A percentile compares a stretch with the other conserved stretches of the same genome.
phyloP scores from a whole-genome alignment of 768 basidiomycete species.

The Suillus discolor region DNA sequence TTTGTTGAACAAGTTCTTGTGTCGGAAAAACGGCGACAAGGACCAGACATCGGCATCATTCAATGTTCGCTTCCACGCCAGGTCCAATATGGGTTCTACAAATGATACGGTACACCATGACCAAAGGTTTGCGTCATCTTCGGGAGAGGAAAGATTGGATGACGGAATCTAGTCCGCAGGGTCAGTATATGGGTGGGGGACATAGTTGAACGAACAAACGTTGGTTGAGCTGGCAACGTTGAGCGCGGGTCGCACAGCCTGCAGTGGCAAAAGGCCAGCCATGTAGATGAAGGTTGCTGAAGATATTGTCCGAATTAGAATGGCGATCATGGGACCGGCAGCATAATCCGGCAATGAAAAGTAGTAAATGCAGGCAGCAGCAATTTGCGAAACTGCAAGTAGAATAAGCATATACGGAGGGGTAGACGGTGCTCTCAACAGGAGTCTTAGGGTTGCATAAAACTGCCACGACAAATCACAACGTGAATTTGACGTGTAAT shows the following conservation, averaged over 20 bases:
- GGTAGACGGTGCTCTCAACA: slow-evolving; percentile 46
- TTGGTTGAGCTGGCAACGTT: slow-evolving; percentile 53
- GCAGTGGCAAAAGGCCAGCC: slow-evolving; percentile 60
- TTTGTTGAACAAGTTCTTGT: slow-evolving; percentile 69
- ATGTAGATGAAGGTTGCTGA: slow-evolving; percentile 47
- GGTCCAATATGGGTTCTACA: slow-evolving; percentile 59
- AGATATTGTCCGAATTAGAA: slow-evolving; percentile 35
- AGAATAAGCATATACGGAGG: slow-evolving; percentile 54
- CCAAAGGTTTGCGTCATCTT: slow-evolving; percentile 67
- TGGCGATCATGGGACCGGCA: slow-evolving; percentile 22
- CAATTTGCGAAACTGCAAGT: slow-evolving; percentile 42
- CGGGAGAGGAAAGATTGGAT: slow-evolving; percentile 53
- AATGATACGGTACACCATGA: slow-evolving; percentile 67
- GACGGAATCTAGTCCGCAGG: slow-evolving; percentile 47
- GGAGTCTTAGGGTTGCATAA: slow-evolving; percentile 44
- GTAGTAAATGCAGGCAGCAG: slow-evolving; percentile 40
- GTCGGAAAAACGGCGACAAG: slow-evolving; percentile 67
- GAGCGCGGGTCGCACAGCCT: slow-evolving; percentile 42
- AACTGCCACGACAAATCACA: slow-evolving; percentile 32
- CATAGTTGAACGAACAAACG: slow-evolving; percentile 35
- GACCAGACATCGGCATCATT: slow-evolving; percentile 57
- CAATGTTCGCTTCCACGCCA: slow-evolving; percentile 52
- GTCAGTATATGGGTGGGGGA: slow-evolving; percentile 12
- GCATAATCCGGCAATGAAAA: slow-evolving; percentile 26
- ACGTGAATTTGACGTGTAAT: slow-evolving; percentile 7